Evolutionary conservation across 306 rosid species (phyloP).

Genomic region (Dryas octopetala): DNA sequence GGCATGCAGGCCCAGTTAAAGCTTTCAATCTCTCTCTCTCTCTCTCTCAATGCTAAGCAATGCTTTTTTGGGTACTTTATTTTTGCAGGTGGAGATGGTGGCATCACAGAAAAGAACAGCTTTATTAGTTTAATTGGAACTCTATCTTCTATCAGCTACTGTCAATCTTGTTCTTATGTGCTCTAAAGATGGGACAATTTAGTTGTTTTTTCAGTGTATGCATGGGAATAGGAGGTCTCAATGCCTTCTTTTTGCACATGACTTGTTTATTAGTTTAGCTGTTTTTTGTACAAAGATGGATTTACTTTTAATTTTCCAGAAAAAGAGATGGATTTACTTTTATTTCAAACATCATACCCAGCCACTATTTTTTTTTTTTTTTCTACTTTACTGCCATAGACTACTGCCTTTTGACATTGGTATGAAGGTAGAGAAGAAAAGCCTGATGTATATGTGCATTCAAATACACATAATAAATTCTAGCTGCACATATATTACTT

Average conservation of each 20-base stretch:
- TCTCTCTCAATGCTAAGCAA: not conserved
- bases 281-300: slow-evolving; percentile 42
- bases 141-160: slow-evolving; percentile 14
- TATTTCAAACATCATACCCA: slow-evolving; percentile 27
- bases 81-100: slow-evolving; percentile 90
- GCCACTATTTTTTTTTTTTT: slow-evolving; percentile 12
- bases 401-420: slow-evolving; percentile 3
- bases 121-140: slow-evolving; percentile 52
- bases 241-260: slow-evolving; percentile 16
- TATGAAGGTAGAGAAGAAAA: too few species aligned
- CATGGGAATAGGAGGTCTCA: slow-evolving; percentile 25
- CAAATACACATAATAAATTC: too few species aligned
- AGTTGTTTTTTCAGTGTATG: slow-evolving; percentile 24
- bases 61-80: not conserved
- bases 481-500: too few species aligned
- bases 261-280: slow-evolving; percentile 27
- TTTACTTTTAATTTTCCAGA: slow-evolving; percentile 23
- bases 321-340: slow-evolving; percentile 16
- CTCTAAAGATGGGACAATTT: slow-evolving; percentile 27
- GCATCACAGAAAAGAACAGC: slow-evolving; percentile 74
- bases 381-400: slow-evolving; percentile 13
- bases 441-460: too few species aligned
- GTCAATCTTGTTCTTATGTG: slow-evolving; percentile 20
- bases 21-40: not conserved
- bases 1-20: not conserved